Conservation (phyloP, 2,329 filamentous ascomycete species). For the Periconia digitata region DNA sequence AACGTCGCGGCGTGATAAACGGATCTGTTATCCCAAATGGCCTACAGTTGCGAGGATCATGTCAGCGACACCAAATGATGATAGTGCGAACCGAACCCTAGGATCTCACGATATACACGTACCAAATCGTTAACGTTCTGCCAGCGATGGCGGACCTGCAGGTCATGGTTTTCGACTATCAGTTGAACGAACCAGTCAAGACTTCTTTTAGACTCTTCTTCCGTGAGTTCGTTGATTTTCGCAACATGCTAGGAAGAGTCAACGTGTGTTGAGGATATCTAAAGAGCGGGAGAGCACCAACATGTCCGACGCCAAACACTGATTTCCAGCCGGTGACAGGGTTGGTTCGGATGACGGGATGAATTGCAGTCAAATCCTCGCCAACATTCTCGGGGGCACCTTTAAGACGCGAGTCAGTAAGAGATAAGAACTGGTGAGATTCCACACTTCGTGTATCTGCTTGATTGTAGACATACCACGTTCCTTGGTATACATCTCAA, state of each 20-base stretch:
- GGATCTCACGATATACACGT: too few relatives aligned
- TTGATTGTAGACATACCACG: too few relatives aligned
- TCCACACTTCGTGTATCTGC: too few relatives aligned
- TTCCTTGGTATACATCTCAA: conserved; percentile 50
- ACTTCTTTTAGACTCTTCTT: conserved; percentile 46
- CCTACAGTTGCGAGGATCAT: too few relatives aligned
- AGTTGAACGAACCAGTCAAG: conserved; percentile 47
- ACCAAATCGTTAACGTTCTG: conserved; percentile 50
- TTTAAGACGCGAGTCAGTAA: too few relatives aligned
- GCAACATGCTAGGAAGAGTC: too few relatives aligned
- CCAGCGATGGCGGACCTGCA: conserved; percentile 47
- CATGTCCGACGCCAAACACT: conserved; percentile 51
- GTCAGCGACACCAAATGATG: too few relatives aligned
- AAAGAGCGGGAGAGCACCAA: too few relatives aligned
- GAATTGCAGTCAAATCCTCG: conserved; percentile 50
- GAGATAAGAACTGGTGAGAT: too few relatives aligned
- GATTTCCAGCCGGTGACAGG: conserved; percentile 43
- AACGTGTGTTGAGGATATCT: too few relatives aligned
- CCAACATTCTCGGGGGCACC: conserved; percentile 58
- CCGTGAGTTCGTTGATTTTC: conserved; percentile 49
- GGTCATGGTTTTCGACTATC: conserved; percentile 42
- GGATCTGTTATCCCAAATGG: conserved; percentile 66
- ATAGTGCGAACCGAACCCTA: too few relatives aligned
- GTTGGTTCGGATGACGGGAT: conserved; percentile 59
- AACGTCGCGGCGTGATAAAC: conserved; percentile 61